Evolutionary conservation across 805 yeast genomes (phyloP), one percentile per base, ranked within the genome.

Genomic region (Candida bentonensis): DNA sequence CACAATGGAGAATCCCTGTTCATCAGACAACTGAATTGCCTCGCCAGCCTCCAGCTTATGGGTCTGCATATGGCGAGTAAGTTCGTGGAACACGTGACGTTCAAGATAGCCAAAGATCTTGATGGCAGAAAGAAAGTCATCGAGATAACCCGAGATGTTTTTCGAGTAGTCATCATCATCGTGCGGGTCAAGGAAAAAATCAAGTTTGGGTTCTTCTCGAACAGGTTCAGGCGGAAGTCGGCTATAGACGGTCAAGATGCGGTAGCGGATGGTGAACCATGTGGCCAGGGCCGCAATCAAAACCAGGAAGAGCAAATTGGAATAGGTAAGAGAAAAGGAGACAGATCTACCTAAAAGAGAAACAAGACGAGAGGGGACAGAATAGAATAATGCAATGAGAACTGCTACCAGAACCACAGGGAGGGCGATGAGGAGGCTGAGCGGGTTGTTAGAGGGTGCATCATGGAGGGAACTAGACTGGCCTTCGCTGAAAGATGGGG

Each of bases 81-180:
- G 70, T 55, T 88, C 97, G 57, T 88, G 94, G 60, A 89, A 88
- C 1, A 89, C 96, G 2, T 84, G 82, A 48, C 80, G 73, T 51
- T 89, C 97, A 42, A 89, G 68, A 60, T 89, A 89, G 2, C 97
- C 97, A 65, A 89, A 92, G 4, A 92, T 82, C 61, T 86, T 87
- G 50, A 92, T 84, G 2, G 96, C 97, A 42, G 84, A 74, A 40
- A 89, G 64, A 54, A 89, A 89, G 46, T 88, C 94, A 59, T 89
- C 96, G 43, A 89, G 65, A 56, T 86, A 88, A 41, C 83, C 79
- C 1, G 81, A 62, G 3, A 72, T 65, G 4, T 72, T 60, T 40
- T 74, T 67, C 22, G 61, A 54, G 4, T 3, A n/a, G 39, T 63
- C 65, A 39, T 58, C 63, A 21, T 59, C 60, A 15, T 46, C 49